Conservation (phyloP, 192 early-diverging fungal genomes). For the Chytriomyces hyalinus region DNA sequence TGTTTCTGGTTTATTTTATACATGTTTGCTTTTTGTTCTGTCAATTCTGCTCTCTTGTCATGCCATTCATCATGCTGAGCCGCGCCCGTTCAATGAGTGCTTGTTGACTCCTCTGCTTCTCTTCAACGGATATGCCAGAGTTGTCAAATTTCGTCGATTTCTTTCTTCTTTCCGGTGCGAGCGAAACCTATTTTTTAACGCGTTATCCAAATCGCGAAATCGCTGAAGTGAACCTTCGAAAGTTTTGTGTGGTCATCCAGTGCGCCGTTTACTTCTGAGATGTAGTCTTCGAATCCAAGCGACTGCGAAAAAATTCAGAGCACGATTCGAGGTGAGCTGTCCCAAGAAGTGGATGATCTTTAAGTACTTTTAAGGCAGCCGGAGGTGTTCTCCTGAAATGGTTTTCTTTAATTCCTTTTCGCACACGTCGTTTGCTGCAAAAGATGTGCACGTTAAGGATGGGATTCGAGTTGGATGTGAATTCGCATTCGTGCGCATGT, state of each 20-base stretch:
- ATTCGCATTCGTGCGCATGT: neutral
- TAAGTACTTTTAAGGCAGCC: conserved; percentile 74
- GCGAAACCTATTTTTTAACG: neutral
- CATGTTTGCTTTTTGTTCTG: neutral
- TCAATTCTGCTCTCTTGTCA: conserved; percentile 6
- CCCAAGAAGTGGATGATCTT: neutral
- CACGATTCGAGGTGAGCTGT: neutral
- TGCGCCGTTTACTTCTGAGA: conserved; percentile 86
- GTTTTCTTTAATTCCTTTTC: conserved; percentile 97
- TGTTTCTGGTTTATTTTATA: no score
- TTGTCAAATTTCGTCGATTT: conserved; percentile 78
- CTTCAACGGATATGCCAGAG: conserved; percentile 84
- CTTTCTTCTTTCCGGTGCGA: conserved; percentile 77
- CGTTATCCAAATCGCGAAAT: neutral
- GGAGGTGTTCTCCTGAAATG: conserved; percentile 95
- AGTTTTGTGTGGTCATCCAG: conserved; percentile 87
- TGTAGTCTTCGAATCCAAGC: conserved; percentile 92
- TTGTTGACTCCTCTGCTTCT: conserved; percentile 81
- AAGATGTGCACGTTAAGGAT: no score
- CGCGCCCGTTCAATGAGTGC: conserved; percentile 88
- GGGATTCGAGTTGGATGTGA: neutral
- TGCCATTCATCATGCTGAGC: conserved; percentile 38
- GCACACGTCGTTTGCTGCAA: conserved; percentile 87
- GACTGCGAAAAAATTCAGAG: conserved; percentile 42
- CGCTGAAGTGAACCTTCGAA: conserved; percentile 64